Evolutionary conservation across 192 early-diverging fungal genomes (phyloP), one percentile per base, ranked within the genome.

Genomic region (Backusella australiensis): DNA sequence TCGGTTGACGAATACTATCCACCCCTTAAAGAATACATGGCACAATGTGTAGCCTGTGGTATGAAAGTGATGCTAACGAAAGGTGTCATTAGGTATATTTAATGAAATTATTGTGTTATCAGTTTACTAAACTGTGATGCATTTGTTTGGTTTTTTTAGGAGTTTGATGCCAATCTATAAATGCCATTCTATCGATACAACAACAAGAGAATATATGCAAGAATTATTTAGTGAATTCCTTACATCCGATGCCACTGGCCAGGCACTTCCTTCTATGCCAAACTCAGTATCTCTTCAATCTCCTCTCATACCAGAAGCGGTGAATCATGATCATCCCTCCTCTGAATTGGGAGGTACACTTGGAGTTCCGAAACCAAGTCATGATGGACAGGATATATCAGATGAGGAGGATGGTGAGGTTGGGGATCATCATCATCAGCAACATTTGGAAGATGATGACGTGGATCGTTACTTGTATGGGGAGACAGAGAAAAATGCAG

Each of bases 11-110:
- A 91, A 1, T 95, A 90, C 44, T 71, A 81, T 68, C 90, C 89
- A 2, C 73, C 88, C 0, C 44, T 89, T 46, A 80, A 85, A 3
- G 78, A 82, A 0, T 77, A 83, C 0, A 85, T 93, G 32, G 81
- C 83, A 6, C 78, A 76, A 21, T 83, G 85, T 67, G 82, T 95
- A 5, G 80, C 76, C 0, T 36, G 72, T 67, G 90, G 86, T 8
- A 93, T 91, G 86, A 84, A 87, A 14, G 82, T 85, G 12, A 75
- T 93, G 0, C 80, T 93, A 0, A 84, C 84, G 0, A 91, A 89
- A 75, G 85, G 88, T 34, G 93, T 95, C 1, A 86, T 93, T 4
- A 80, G 87, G 81, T 93, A 44, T 17, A 44, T 44, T 17, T 44
- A 19, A 17, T 44, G 4, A 4, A 29, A 26, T 17, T n/a, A 14